Evolutionary conservation across 371 early-diverging fungal genomes (phyloP), one percentile per base, ranked within the genome.

Genomic region (Rhizopus delemar): DNA sequence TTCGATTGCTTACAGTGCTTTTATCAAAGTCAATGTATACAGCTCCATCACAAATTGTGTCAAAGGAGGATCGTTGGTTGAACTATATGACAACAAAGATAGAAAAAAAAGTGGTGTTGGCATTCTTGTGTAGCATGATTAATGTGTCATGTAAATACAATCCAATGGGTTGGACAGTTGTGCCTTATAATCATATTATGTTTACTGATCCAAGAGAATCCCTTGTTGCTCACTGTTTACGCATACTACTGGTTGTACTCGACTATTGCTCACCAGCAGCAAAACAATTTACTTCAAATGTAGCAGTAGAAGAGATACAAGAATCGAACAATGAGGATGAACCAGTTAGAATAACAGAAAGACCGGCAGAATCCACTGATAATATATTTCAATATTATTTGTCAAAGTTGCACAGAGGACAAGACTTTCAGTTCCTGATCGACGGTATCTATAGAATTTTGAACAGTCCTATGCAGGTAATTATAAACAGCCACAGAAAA

Each of bases 11-110:
- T 1, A 73, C 89, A 2, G 85, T 89, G 0, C 61, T 94, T 13
- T 68, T 93, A 38, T 93, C 94, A 2, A 75, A 80, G 56, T 82
- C 89, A n/a, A 90, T 95, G 86, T 95, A 93, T 71, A 66, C 75
- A 15, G 61, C 87, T 16, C 87, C 93, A 3, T 69, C 82, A 2
- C 69, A 78, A n/a, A 68, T 89, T 3, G 63, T 83, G 2, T 58
- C 78, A 3, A 74, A 76, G 50, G 85, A 86, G 34, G 89, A 88
- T 66, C 73, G 65, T 36, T 87, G 85, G 73, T 67, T 88, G 46
- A 75, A 81, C 28, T 68, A 63, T 53, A 69, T 88, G 7, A 81
- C 82, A n/a, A 78, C 83, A 57, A 79, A 83, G 51, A 69, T 84
- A 6, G 92, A 93, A 59, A 87, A 90, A 60, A 89, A 90, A 61